Conservation (phyloP, 2,329 filamentous ascomycete species). For the Trichoderma harzianum region DNA sequence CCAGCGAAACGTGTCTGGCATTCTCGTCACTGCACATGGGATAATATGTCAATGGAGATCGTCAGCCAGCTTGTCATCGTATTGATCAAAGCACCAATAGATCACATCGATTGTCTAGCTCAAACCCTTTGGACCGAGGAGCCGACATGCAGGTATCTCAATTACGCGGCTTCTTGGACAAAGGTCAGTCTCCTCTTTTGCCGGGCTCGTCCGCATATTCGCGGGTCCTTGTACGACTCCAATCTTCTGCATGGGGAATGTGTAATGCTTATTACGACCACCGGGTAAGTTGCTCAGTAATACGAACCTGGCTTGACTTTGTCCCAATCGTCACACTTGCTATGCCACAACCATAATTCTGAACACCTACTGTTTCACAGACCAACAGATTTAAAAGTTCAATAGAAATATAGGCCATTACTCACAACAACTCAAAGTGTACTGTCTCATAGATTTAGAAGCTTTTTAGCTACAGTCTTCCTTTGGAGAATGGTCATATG, state of each 20-base stretch:
- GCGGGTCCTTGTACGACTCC: neutral
- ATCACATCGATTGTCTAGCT: neutral
- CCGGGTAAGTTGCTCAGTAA: neutral
- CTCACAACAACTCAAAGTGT: neutral
- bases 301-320: neutral
- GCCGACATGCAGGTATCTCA: neutral
- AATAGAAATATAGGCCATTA: no score
- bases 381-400: no score
- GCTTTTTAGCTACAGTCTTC: neutral
- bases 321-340: neutral
- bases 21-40: neutral
- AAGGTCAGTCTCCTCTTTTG: neutral
- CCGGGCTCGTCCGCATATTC: neutral
- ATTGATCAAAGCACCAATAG: no score
- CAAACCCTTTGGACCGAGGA: neutral
- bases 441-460: neutral
- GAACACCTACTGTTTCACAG: rapidly evolving
- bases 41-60: neutral
- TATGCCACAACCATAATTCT: neutral
- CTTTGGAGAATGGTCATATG: neutral
- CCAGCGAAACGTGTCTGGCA: neutral
- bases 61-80: neutral
- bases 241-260: neutral
- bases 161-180: neutral
- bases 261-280: neutral